Conservation (phyloP, 139 green algal genomes). For the Edaphochlamys debaryana region DNA sequence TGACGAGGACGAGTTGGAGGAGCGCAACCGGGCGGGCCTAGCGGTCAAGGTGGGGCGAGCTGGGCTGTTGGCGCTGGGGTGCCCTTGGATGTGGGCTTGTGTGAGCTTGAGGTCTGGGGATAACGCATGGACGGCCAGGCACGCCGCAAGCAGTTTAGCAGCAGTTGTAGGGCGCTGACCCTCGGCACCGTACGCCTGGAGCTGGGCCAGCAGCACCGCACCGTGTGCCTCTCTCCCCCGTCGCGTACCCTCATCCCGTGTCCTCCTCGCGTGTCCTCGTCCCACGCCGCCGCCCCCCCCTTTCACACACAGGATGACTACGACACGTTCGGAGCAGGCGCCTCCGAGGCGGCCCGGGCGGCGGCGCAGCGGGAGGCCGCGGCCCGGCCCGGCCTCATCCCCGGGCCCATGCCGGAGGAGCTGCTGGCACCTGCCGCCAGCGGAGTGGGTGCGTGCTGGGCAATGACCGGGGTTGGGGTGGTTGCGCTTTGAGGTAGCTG, state of each 20-base stretch:
- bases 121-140: too few species aligned
- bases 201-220: too few species aligned
- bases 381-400: slow-evolving; percentile 61
- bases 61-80: too few species aligned
- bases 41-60: slow-evolving; percentile 53
- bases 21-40: slow-evolving; percentile 58
- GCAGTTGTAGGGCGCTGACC: too few species aligned
- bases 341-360: slow-evolving; percentile 52
- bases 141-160: too few species aligned
- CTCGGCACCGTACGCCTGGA: too few species aligned
- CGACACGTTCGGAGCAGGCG: slow-evolving; percentile 85
- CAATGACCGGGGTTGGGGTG: background rate
- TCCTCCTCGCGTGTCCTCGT: too few species aligned
- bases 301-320: slow-evolving; percentile 74
- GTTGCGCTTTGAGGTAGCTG: background rate
- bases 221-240: too few species aligned
- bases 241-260: too few species aligned
- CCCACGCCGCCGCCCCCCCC: too few species aligned
- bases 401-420: slow-evolving; percentile 72
- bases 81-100: too few species aligned
- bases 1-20: slow-evolving; percentile 94
- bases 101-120: too few species aligned
- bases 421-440: slow-evolving; percentile 82
- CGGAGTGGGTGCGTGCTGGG: slow-evolving; percentile 48
- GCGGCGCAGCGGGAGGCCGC: slow-evolving; percentile 33